Base-by-base conservation (phyloP, 2,329 filamentous ascomycete species). In the Tolypocladium cylindrosporum region DNA sequence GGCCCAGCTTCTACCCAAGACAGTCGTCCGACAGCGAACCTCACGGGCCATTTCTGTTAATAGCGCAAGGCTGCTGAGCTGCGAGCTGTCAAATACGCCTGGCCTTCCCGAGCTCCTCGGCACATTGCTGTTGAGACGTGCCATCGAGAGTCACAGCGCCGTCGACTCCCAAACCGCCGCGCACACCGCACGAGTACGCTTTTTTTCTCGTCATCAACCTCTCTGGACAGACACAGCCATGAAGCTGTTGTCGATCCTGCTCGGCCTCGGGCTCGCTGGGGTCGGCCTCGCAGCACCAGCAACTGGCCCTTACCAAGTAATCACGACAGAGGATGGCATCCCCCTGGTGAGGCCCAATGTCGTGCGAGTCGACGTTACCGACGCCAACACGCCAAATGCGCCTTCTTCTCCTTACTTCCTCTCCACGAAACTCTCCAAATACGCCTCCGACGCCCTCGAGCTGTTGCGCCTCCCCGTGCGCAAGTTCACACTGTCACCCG, bases 211-310 rank as follows among this genome's bases (percentile, higher is more conserved):
- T 19, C 50, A 54, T 48, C 40, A 37, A 34, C 43, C 13, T 16
- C 48, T 5, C 43, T 51, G 19, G 5, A 19, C 41, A 10, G 5
- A 27, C 52, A 11, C 27, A 27, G 42, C 55, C 56, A 58, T 58
- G 57, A 58, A 55, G 57, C 43, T 42, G 24, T 24, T 42, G 19
- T 34, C 53, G 14, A 10, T 60, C 11, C 40, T 63, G 4, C 24
- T 56, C 34, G 51, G 56, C 37, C 42, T 61, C 19, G 58, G 58
- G 11, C 52, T 62, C 6, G 52, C 52, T 8, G 51, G 57, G 7
- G 48, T 58, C 11, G 60, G 56, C n/a, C 40, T 61, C 40, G 42
- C 58, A 27, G 60, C 60, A 27, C 61, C 61, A 13, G 37, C 37
- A 10, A 6, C 34, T 4, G n/a, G 9, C 37, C 36, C 36, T 14